A percentile compares a stretch with the other conserved stretches of the same genome.
phyloP scores from a whole-genome alignment of 2,329 filamentous ascomycete species.

The Colletotrichum gloeosporioides region DNA sequence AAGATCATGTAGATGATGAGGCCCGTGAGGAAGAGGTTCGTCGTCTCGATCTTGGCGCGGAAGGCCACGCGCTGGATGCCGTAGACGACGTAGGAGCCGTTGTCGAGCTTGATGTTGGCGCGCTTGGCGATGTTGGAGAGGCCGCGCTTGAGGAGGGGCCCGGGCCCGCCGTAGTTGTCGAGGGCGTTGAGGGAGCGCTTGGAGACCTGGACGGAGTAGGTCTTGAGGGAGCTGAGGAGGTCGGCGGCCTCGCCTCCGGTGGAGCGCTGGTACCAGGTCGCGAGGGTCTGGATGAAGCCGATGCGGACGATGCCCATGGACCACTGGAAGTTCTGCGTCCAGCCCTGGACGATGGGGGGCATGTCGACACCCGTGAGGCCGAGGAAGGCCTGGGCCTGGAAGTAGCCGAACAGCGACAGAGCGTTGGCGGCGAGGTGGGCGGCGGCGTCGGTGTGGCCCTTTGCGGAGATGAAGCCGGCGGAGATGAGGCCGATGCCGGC shows the following conservation, averaged over 20 bases:
- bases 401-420: constrained; percentile 89
- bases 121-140: constrained; percentile 54
- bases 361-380: constrained; percentile 82
- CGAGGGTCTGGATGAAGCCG: constrained; percentile 82
- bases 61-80: constrained; percentile 93
- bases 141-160: constrained; percentile 46
- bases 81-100: constrained; percentile 68
- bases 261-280: constrained; percentile 94
- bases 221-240: constrained; percentile 75
- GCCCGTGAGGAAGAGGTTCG: constrained; percentile 93
- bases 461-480: constrained; percentile 86
- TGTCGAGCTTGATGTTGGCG: constrained; percentile 56
- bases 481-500: constrained; percentile 83
- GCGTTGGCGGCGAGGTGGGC: constrained; percentile 94
- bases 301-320: constrained; percentile 94
- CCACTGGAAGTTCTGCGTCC: constrained; percentile 99
- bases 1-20: constrained; percentile 89
- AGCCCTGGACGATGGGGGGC: constrained; percentile 86
- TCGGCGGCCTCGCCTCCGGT: constrained; percentile 87
- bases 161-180: constrained; percentile 36
- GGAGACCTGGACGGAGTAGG: constrained; percentile 81
- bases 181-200: constrained; percentile 57
- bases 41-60: constrained; percentile 81
- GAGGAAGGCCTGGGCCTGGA: constrained; percentile 92
- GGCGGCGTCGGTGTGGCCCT: constrained; percentile 92